phyloP scores from a whole-genome alignment of 306 rosid genomes.

The Malus sylvestris region DNA sequence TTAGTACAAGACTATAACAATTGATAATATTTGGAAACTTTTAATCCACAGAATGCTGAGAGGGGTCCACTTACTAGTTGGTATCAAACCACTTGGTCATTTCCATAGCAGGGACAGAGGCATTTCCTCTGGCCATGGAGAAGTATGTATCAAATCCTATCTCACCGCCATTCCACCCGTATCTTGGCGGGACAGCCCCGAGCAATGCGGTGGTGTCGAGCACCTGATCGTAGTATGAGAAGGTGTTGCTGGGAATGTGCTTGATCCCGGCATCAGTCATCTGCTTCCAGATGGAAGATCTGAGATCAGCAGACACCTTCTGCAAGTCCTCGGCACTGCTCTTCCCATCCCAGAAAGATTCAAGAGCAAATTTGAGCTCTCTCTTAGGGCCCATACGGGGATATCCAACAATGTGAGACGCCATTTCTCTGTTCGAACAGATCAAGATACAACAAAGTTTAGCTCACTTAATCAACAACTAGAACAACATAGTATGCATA shows the following conservation, averaged over 20 bases:
- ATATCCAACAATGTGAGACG: conserved; percentile 86
- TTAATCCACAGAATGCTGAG: neutral
- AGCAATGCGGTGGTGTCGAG: conserved; percentile 78
- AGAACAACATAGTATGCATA: neutral
- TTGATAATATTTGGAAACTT: neutral
- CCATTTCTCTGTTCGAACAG: conserved; percentile 50
- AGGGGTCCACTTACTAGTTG: conserved; percentile 64
- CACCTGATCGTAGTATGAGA: conserved; percentile 71
- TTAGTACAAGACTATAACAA: conserved; percentile 6
- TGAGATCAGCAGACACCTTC: conserved; percentile 73
- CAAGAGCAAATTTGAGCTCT: conserved; percentile 90
- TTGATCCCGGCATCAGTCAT: conserved; percentile 71
- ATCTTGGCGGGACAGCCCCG: conserved; percentile 86
- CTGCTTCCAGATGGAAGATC: conserved; percentile 88
- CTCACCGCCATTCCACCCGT: conserved; percentile 81
- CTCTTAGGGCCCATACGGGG: conserved; percentile 98
- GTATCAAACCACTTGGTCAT: conserved; percentile 99
- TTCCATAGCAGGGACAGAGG: conserved; percentile 92
- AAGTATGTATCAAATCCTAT: conserved; percentile 73
- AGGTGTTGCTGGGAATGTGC: conserved; percentile 86
- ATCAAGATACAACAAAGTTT: conserved; percentile 16
- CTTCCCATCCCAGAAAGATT: conserved; percentile 87
- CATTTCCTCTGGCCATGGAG: conserved; percentile 97
- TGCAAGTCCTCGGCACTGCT: conserved; percentile 78
- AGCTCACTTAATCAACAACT: neutral